These are phyloP conservation scores for Ophiosphaerella narmari DNA, from an alignment of 2,329 filamentous ascomycete species.

Conservation along the genomic window DNA sequence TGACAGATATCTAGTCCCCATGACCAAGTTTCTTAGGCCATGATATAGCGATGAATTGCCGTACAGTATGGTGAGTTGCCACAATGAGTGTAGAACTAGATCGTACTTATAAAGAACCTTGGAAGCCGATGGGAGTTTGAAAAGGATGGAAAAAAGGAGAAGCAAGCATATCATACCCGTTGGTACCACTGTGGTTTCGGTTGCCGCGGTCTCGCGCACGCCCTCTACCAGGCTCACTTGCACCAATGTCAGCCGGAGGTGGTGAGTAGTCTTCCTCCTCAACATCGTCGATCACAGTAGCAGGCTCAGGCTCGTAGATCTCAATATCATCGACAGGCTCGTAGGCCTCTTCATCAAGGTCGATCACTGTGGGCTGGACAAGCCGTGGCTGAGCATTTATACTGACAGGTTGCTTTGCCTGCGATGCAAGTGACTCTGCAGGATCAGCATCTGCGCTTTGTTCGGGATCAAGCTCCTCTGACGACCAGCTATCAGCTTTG, in stretches of 20 bases:
- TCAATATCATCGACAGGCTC: conserved; percentile 48
- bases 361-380: conserved; percentile 35
- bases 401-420: conserved; percentile 28
- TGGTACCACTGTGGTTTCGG: conserved; percentile 24
- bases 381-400: conserved; percentile 19
- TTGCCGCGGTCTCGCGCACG: conserved; percentile 28
- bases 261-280: conserved; percentile 52
- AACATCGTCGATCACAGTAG: conserved; percentile 35
- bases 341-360: conserved; percentile 45
- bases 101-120: conserved; percentile 19
- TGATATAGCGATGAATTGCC: background rate
- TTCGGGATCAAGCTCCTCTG: conserved; percentile 50
- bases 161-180: conserved; percentile 34
- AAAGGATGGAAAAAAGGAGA: background rate
- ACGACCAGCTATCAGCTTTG: conserved; percentile 77
- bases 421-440: conserved; percentile 34
- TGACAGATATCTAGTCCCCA: no score
- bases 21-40: no score
- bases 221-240: conserved; percentile 29
- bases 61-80: background rate
- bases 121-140: conserved; percentile 30
- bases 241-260: conserved; percentile 49
- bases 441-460: conserved; percentile 36
- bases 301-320: conserved; percentile 42
- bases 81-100: conserved; percentile 25